Evolutionary conservation across 2,329 filamentous ascomycete genomes (phyloP).

Genomic region (Ceratocystis albifundus): DNA sequence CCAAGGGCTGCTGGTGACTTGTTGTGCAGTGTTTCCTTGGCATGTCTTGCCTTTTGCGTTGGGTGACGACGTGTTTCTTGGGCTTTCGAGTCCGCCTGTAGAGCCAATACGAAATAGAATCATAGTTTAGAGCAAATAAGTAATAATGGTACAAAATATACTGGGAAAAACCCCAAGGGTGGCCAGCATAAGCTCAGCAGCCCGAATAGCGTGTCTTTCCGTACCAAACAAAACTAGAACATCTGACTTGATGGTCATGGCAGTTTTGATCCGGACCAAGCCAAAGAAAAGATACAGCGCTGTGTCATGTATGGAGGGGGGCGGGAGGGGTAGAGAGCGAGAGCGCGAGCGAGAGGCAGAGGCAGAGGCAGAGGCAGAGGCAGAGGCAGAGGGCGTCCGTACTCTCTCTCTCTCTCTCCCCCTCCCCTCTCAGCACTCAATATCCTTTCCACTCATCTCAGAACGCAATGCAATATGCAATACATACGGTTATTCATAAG

Average conservation of each 20-base stretch:
- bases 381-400: no score
- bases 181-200: neutral
- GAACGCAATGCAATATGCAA: neutral
- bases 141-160: neutral
- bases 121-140: neutral
- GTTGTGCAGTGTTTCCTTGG: conserved; percentile 9
- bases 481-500: neutral
- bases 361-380: no score
- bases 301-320: no score
- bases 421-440: no score
- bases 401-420: no score
- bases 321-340: no score
- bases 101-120: neutral
- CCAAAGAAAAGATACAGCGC: no score
- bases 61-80: conserved; percentile 9
- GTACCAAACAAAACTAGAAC: no score
- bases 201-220: neutral
- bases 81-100: neutral
- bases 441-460: no score
- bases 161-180: neutral
- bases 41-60: conserved; percentile 12
- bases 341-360: no score
- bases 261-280: no score
- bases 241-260: no score
- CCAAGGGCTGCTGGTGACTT: neutral